phyloP scores from a whole-genome alignment of 768 basidiomycete species.

The Tricholoma flavovirens region DNA sequence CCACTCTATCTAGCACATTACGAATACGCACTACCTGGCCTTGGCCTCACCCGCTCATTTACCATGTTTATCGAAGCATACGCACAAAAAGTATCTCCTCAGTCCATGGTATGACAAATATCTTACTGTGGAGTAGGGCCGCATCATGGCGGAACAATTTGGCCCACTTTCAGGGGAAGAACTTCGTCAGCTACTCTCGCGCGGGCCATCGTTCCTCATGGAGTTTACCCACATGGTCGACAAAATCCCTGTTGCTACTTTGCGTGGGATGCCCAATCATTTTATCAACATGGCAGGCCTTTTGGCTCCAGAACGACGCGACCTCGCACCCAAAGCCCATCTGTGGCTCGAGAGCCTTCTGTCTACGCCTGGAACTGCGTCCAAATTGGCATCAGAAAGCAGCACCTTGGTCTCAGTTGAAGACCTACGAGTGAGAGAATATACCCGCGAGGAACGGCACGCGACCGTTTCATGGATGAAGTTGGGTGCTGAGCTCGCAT shows the following conservation, averaged over 20 bases:
- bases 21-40: constrained; percentile 17
- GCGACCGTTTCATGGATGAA: constrained; percentile 32
- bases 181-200: constrained; percentile 5
- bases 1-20: constrained; percentile 59
- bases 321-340: neutral
- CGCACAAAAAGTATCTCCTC: constrained; percentile 20
- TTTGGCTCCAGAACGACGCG: constrained; percentile 3
- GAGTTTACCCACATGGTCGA: constrained; percentile 6
- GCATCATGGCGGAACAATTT: constrained; percentile 15
- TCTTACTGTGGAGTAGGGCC: constrained; percentile 13
- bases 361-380: constrained; percentile 11
- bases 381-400: constrained; percentile 14
- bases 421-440: constrained; percentile 38
- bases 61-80: constrained; percentile 30
- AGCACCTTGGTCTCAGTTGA: constrained; percentile 24
- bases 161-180: constrained; percentile 1
- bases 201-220: constrained; percentile 2
- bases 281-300: constrained; percentile 11
- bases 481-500: constrained; percentile 24
- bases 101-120: neutral
- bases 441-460: constrained; percentile 30
- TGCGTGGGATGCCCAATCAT: constrained; percentile 1
- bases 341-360: constrained; percentile 9
- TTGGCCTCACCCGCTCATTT: constrained; percentile 5
- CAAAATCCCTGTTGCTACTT: neutral